Base-by-base conservation (phyloP, 306 rosid species). In the Medicago arabica region DNA sequence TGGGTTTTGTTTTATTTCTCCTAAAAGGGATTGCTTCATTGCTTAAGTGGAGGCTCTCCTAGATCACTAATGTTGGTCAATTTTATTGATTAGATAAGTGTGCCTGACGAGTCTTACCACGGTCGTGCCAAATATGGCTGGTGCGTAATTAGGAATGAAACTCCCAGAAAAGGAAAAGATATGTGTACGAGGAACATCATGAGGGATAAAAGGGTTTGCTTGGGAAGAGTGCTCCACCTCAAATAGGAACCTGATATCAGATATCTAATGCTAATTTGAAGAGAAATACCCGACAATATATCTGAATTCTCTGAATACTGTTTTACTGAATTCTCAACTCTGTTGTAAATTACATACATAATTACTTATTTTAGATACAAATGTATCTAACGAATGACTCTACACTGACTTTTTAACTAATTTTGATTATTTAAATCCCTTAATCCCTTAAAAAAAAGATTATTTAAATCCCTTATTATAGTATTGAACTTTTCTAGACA, bases 401-500 rank as follows among this genome's bases (percentile, higher is more conserved):
- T 17, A 13, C 10, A 72, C 14, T 55, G 18, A 72, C 53, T 15
- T 57, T 23, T 58, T 50, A 23, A 53, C 57, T 67, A 65, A 43
- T 76, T 62, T 75, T 36, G n/a, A n/a, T n/a, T n/a, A n/a, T n/a
- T n/a, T n/a, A n/a, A n/a, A n/a, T n/a, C n/a, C n/a, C n/a, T n/a
- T n/a, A n/a, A n/a, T n/a, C n/a, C n/a, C n/a, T n/a, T n/a, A n/a
- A n/a, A n/a, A n/a, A n/a, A n/a, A n/a, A n/a, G 28, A 63, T 64
- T 36, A 3, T 39, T 50, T 50, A 19, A 34, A 34, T 47, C 79
- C 5, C 51, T 15, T 63, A 50, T 64, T 50, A 57, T 12, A 40
- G 60, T 25, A 38, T 75, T 65, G 39, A 31, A 19, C 36, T 67
- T 76, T 67, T 41, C 21, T 66, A 41, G 69, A 43, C 58, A 43